Evolutionary conservation across 2,329 filamentous ascomycete genomes (phyloP).

Genomic region (Colletotrichum falcatum): DNA sequence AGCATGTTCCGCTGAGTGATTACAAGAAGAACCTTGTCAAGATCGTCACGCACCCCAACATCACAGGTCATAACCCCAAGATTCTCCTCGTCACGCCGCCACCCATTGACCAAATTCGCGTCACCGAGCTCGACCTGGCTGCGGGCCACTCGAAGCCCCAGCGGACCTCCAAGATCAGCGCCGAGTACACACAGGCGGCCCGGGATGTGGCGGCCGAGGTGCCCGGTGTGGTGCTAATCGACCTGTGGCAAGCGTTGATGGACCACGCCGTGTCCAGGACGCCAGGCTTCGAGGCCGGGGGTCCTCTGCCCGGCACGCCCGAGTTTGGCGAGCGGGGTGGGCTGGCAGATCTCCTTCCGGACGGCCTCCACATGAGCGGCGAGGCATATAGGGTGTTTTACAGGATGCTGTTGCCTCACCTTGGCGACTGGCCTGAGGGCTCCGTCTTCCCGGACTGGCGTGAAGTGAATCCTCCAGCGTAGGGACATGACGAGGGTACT

Average conservation of each 20-base stretch:
- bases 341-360: constrained; percentile 64
- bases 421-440: constrained; percentile 53
- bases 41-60: constrained; percentile 78
- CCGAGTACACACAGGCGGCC: constrained; percentile 70
- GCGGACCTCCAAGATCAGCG: constrained; percentile 61
- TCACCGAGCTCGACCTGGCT: constrained; percentile 60
- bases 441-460: constrained; percentile 65
- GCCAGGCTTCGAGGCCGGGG: constrained; percentile 65
- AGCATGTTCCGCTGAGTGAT: constrained; percentile 81
- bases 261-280: constrained; percentile 70
- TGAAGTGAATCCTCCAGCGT: constrained; percentile 37
- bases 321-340: constrained; percentile 63
- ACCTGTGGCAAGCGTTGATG: constrained; percentile 86
- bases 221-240: constrained; percentile 76
- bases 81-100: constrained; percentile 86
- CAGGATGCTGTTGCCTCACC: constrained; percentile 59
- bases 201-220: constrained; percentile 76
- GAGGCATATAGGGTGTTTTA: constrained; percentile 66
- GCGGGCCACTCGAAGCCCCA: constrained; percentile 56
- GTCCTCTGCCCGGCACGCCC: constrained; percentile 62
- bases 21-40: constrained; percentile 79
- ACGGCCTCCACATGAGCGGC: constrained; percentile 69
- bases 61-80: constrained; percentile 76
- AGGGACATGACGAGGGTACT: constrained; percentile 3
- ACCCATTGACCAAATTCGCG: constrained; percentile 81